phyloP scores from a whole-genome alignment of 2,329 filamentous ascomycete genomes.

The Calonectria pseudoreteaudii region DNA sequence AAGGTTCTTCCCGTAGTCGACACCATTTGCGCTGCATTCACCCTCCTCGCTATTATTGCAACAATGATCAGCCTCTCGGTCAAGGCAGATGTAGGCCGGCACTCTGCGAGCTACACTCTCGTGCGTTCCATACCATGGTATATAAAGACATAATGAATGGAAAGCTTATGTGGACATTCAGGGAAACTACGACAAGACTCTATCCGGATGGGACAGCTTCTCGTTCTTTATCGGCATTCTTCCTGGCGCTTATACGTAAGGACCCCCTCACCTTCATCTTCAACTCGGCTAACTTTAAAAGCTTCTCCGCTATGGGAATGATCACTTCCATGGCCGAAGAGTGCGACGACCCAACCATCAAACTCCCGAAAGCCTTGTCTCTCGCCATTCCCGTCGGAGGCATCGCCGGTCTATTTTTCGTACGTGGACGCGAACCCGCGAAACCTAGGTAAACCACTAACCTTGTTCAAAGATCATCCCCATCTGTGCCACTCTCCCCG shows the following conservation, averaged over 20 bases:
- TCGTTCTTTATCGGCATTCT: constrained; percentile 67
- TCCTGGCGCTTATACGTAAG: constrained; percentile 52
- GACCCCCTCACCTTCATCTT: background rate
- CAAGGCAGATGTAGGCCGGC: constrained; percentile 70
- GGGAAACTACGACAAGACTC: constrained; percentile 73
- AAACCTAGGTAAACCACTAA: constrained; percentile 48
- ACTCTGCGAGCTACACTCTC: constrained; percentile 56
- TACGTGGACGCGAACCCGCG: constrained; percentile 46
- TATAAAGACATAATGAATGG: too few species aligned
- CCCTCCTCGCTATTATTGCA: constrained; percentile 73
- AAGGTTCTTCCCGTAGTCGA: constrained; percentile 73
- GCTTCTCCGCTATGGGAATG: constrained; percentile 61
- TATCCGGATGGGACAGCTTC: constrained; percentile 75
- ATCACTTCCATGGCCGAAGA: constrained; percentile 68
- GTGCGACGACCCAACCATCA: constrained; percentile 67
- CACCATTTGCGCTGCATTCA: constrained; percentile 79
- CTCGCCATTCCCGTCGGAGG: constrained; percentile 74
- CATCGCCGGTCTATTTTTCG: constrained; percentile 70
- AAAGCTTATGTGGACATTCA: constrained; percentile 53
- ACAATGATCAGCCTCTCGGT: constrained; percentile 77
- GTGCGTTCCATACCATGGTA: constrained; percentile 16
- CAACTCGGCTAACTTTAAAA: background rate
- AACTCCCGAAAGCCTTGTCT: constrained; percentile 76
- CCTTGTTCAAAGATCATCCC: constrained; percentile 33
- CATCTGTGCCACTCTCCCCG: constrained; percentile 73